Evolutionary conservation across 305 asterid genomes (phyloP), one percentile per base, ranked within the genome.

Genomic region (Withania somnifera): DNA sequence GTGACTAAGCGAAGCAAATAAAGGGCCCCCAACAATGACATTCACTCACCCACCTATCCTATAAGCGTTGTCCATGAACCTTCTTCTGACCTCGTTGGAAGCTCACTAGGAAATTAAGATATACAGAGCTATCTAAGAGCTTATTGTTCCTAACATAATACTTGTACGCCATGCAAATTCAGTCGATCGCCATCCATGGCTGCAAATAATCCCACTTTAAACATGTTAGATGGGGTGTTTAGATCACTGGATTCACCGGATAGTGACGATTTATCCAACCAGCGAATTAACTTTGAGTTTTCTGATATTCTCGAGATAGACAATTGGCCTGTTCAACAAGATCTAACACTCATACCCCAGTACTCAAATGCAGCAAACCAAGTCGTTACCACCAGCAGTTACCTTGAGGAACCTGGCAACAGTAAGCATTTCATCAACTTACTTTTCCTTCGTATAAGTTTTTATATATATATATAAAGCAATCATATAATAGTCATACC

Each of bases 241-340:
- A 81, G 77, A 79, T 38, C 92, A 45, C 66, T 81, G 2, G 82
- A 77, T 82, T 82, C 86, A 0, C 45, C 77, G 17, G 69, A 47
- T 54, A 15, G 54, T 1, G 75, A n/a, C 60, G 75, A n/a, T 66
- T 51, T 71, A 82, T 50, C 80, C 13, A 75, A 75, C 80, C 57
- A 75, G 26, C 38, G 26, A 6, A 50, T 75, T 47, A 36, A 45
- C 84, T 89, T 91, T 20, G 90, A 92, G 83, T 83, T 86, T 24
- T 89, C 93, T 1, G 97, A 92, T 58, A 89, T 87, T 84, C 82
- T 95, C 5, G 94, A 91, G 84, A 68, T 91, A 22, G 84, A 58
- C 63, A 91, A 87, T 64, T 93, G 97, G 97, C 80, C 82, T 5
- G 73, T 84, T 32, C 91, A 90, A 71, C 92, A 90, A 30, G 90